A percentile compares a stretch with the other conserved stretches of the same genome.
phyloP scores from a whole-genome alignment of 306 rosid species.

The Pueraria montana region DNA sequence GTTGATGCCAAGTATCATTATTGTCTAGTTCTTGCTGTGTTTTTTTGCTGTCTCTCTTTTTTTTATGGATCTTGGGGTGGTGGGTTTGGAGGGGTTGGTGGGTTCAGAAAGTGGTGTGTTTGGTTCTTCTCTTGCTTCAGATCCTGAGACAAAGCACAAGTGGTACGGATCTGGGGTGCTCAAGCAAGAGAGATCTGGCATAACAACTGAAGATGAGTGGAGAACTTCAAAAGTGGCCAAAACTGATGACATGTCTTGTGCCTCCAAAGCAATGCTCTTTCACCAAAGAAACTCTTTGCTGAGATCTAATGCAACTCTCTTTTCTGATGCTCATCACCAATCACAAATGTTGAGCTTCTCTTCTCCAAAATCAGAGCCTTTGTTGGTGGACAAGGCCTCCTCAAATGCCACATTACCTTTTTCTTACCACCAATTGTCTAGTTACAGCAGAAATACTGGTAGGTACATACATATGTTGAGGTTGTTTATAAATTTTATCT shows the following conservation, averaged over 20 bases:
- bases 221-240: slow-evolving; percentile 66
- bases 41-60: neutral
- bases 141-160: slow-evolving; percentile 75
- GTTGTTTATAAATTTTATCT: neutral
- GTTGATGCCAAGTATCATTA: slow-evolving; percentile 7
- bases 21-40: neutral
- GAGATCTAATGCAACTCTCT: slow-evolving; percentile 65
- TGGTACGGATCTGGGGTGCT: slow-evolving; percentile 79
- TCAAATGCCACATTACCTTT: slow-evolving; percentile 51
- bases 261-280: slow-evolving; percentile 60
- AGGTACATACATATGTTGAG: slow-evolving; percentile 35
- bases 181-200: slow-evolving; percentile 79
- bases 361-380: slow-evolving; percentile 71
- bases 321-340: slow-evolving; percentile 59
- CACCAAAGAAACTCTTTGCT: slow-evolving; percentile 55
- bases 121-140: slow-evolving; percentile 60
- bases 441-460: slow-evolving; percentile 67
- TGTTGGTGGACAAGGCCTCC: slow-evolving; percentile 42
- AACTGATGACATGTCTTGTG: slow-evolving; percentile 52
- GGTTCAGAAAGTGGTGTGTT: slow-evolving; percentile 59
- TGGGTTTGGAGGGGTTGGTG: slow-evolving; percentile 80
- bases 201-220: slow-evolving; percentile 62
- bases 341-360: slow-evolving; percentile 87
- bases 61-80: slow-evolving; percentile 83
- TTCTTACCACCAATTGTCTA: slow-evolving; percentile 50